Base-by-base conservation (phyloP, 495 filamentous ascomycete genomes). In the Hypoxylon rickii region DNA sequence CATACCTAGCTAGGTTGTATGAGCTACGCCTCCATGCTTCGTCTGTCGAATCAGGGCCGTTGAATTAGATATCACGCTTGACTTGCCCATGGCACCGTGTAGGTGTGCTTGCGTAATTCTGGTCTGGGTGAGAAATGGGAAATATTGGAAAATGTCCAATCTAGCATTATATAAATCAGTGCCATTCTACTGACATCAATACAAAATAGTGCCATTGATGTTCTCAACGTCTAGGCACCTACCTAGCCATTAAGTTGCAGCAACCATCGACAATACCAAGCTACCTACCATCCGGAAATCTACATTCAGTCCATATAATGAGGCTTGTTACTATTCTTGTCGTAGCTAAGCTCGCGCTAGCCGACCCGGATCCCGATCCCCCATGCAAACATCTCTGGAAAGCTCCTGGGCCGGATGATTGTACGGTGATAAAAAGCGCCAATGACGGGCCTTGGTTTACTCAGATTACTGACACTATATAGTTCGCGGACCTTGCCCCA, bases 401-500 rank as follows among this genome's bases (percentile, higher is more conserved):
- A 29, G 24, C 32, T 34, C 32, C 32, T 13, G 49, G 49, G 3
- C 40, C 40, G 3, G 21, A 37, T 24, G 49, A 52, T 11, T 52
- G 40, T 52, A 52, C 7, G 31, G 3, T 18, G 40, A 7, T 37
- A 17, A 29, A 11, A 1, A n/a, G 5, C n/a, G n/a, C n/a, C n/a
- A n/a, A 3, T 21, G 13, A 3, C 19, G 13, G 13, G 8, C 12
- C 0, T 12, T n/a, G n/a, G n/a, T 10, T 2, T 17, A 13, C 0
- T 12, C 11, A 7, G n/a, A 17, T 22, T 18, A 13, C 36, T 59
- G 43, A 56, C 38, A 20, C 34, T 24, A 10, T n/a, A 31, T 39
- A 74, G 71, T 64, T 15, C 66, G 71, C 2, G 67, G 60, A 16
- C 71, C 71, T 21, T 74, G 71, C 19, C 70, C 71, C 0, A 72